phyloP scores from a whole-genome alignment of 768 basidiomycete genomes.

The Solioccasus polychromus region DNA sequence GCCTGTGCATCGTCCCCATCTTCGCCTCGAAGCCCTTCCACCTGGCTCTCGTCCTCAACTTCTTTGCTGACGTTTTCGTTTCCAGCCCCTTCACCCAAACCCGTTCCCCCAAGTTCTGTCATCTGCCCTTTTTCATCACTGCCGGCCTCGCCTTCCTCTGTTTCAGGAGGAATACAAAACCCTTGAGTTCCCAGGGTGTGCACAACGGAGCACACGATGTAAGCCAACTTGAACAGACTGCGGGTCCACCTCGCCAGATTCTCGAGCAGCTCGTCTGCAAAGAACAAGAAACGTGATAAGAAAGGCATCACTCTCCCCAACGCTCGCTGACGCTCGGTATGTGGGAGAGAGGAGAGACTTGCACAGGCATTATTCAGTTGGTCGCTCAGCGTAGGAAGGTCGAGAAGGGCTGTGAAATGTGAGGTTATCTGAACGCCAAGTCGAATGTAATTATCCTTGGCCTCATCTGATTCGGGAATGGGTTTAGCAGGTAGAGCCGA shows the following conservation, averaged over 20 bases:
- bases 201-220: slow-evolving; percentile 71
- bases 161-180: slow-evolving; percentile 89
- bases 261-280: slow-evolving; percentile 57
- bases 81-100: slow-evolving; percentile 86
- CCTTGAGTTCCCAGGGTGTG: slow-evolving; percentile 77
- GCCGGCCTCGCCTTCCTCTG: slow-evolving; percentile 49
- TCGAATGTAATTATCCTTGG: slow-evolving; percentile 49
- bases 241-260: slow-evolving; percentile 64
- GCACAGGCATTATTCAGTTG: slow-evolving; percentile 40
- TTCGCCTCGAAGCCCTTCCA: slow-evolving; percentile 85
- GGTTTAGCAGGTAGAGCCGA: neutral
- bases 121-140: slow-evolving; percentile 40
- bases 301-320: slow-evolving; percentile 68
- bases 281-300: slow-evolving; percentile 56
- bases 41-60: slow-evolving; percentile 94
- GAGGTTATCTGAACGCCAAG: slow-evolving; percentile 44
- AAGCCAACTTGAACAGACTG: slow-evolving; percentile 80
- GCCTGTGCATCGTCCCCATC: slow-evolving; percentile 34
- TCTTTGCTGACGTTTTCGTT: slow-evolving; percentile 88
- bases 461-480: slow-evolving; percentile 28
- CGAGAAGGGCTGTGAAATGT: slow-evolving; percentile 47
- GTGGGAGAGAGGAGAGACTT: slow-evolving; percentile 35
- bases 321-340: slow-evolving; percentile 30
- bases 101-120: slow-evolving; percentile 68
- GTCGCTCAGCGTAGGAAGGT: slow-evolving; percentile 41